Base-by-base conservation (phyloP, 495 filamentous ascomycete species). In the Hypoxylon cercidicola region DNA sequence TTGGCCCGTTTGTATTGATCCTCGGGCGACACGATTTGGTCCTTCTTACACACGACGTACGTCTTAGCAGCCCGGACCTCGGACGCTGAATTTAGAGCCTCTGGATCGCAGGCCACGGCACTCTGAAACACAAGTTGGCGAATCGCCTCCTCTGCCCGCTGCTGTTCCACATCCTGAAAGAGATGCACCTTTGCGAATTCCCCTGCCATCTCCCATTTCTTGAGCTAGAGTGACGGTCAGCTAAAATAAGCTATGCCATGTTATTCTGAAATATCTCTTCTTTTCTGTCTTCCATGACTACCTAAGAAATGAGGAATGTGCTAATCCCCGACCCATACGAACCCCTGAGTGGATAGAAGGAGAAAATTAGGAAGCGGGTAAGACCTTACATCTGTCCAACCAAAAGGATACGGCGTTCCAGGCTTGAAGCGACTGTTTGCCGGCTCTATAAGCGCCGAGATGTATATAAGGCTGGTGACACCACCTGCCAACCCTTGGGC, bases 381-480 rank as follows among this genome's bases (percentile, higher is more conserved):
- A 48, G 35, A 9, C 34, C 58, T 62, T 55, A 55, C 58, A 62
- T 62, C 50, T 41, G 50, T 62, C 58, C 58, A 62, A 1, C 43
- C 58, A 2, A 16, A 16, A 1, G 56, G 46, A 13, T 53, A 61
- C 3, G 41, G 49, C 1, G n/a, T 15, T 19, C 11, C 47, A 0
- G 74, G 53, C 7, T 73, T 32, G 30, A 32, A 25, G 23, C 23
- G 64, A 21, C 66, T 69, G 21, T 74, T 71, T 0, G 67, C 64
- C 21, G 50, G 54, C 6, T 76, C 51, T n/a, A 78, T 72, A 37
- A 76, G 79, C 0, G 69, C 77, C n/a, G 67, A 62, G 21, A 80
- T 68, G 57, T 79, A 81, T 21, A 81, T 59, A 6, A 81, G 45
- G 20, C 77, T 68, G n/a, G 72, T 70, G 15, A 82, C 69, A 4